Base-by-base conservation (phyloP, 176 grass and related monocot species). In the Bromus sterilis region DNA sequence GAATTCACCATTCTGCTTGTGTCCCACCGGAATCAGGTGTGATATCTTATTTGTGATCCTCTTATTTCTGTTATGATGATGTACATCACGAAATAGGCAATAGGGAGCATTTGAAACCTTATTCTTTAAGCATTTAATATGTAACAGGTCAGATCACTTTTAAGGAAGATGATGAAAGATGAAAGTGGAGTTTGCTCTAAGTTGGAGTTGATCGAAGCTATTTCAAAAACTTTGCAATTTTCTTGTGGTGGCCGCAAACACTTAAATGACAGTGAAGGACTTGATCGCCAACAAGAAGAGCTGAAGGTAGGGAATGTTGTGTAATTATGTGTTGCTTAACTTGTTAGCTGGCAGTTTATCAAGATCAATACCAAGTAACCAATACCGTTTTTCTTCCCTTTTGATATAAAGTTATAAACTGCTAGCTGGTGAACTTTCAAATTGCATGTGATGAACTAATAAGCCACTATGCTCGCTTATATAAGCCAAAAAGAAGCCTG, bases 1-100 rank as follows among this genome's bases (percentile, higher is more conserved):
- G 91, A 93, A 85, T 97, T 93, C 69, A 82, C 82, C 56, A 63
- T 91, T 76, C 73, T 86, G 15, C 80, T 97, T 13, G 65, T 74
- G 61, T 93, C 93, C 81, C 91, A 89, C 56, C 85, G 83, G 82
- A 88, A 93, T 79, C 79, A 97, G 91, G 93, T 97, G 86, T 4
- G 3, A 3, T 11, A 20, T 85, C 9, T 3, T 42, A 56, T 73
- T 74, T 81, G 8, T 36, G 28, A 26, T 74, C 32, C 31, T 78
- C 0, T n/a, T n/a, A n/a, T 26, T 25, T 56, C 78, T 73, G 9
- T 55, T 71, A 62, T 81, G 13, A 49, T 76, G 14, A 42, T 70
- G 13, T 65, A 37, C 0, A 26, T 10, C 53, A 74, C 14, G 2
- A 5, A 75, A 29, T 81, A 21, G 18, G 30, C 16, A 76, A 23